Evolutionary conservation across 352 stramenopile species (phyloP).

Genomic region (Phytophthora pluvialis): DNA sequence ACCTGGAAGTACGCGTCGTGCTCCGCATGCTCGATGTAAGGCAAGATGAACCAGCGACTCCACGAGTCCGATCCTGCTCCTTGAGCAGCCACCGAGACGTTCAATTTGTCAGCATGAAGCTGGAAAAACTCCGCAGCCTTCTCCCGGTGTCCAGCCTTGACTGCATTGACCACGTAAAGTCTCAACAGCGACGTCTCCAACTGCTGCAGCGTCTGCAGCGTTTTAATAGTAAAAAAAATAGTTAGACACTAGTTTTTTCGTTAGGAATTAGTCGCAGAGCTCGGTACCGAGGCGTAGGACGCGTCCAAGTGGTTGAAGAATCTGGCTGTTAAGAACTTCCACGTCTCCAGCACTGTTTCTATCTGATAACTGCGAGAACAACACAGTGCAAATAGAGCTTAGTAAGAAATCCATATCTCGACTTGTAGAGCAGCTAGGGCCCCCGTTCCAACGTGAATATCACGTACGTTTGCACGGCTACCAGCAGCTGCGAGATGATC

Average conservation of each 20-base stretch:
- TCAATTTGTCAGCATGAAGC: constrained; percentile 67
- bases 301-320: constrained; percentile 85
- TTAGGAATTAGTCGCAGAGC: not conserved
- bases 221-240: constrained; percentile 7
- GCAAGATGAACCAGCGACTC: constrained; percentile 85
- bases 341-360: constrained; percentile 78
- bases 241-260: not conserved
- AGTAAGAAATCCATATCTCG: constrained; percentile 14
- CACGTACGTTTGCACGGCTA: constrained; percentile 59
- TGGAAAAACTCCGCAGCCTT: constrained; percentile 83
- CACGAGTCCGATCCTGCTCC: constrained; percentile 52
- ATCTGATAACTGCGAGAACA: constrained; percentile 65
- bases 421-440: constrained; percentile 3
- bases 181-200: constrained; percentile 72
- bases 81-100: constrained; percentile 43
- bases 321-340: constrained; percentile 77
- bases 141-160: constrained; percentile 72
- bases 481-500: constrained; percentile 72
- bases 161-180: constrained; percentile 79
- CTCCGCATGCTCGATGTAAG: constrained; percentile 79
- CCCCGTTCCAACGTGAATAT: not conserved
- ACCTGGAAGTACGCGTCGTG: constrained; percentile 75
- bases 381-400: constrained; percentile 6
- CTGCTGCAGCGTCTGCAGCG: constrained; percentile 61
- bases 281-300: constrained; percentile 64